phyloP scores from a whole-genome alignment of 441 rosid species.

The Kokia cookei region DNA sequence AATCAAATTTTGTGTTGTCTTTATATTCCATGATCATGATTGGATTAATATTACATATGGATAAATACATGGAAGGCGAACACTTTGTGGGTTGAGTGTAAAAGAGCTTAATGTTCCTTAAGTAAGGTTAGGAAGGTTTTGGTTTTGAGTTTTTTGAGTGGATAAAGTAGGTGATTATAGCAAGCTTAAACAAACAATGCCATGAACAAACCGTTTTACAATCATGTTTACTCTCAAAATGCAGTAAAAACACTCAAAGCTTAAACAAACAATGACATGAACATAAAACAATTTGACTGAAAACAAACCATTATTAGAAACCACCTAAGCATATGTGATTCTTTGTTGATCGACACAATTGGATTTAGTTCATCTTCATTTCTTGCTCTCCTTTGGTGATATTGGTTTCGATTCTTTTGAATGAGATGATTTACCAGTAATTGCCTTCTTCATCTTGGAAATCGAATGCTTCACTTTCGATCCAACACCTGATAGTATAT shows the following conservation, averaged over 20 bases:
- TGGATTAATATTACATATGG: neutral
- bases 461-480: constrained; percentile 91
- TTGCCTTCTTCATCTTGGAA: constrained; percentile 87
- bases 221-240: neutral
- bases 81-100: no score
- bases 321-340: neutral
- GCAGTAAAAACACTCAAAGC: constrained; percentile 1
- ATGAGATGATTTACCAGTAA: constrained; percentile 77
- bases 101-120: no score
- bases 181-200: neutral
- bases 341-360: neutral
- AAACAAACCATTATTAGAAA: neutral
- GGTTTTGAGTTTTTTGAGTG: no score
- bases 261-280: neutral
- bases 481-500: constrained; percentile 76
- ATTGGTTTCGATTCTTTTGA: constrained; percentile 37
- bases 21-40: neutral
- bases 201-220: neutral
- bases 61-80: neutral
- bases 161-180: neutral
- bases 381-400: constrained; percentile 32
- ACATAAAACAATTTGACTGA: neutral
- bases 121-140: no score
- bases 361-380: neutral
- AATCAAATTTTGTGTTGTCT: neutral